Evolutionary conservation across 257 asterid genomes (phyloP).

Genomic region (Nicotiana benthamiana): DNA sequence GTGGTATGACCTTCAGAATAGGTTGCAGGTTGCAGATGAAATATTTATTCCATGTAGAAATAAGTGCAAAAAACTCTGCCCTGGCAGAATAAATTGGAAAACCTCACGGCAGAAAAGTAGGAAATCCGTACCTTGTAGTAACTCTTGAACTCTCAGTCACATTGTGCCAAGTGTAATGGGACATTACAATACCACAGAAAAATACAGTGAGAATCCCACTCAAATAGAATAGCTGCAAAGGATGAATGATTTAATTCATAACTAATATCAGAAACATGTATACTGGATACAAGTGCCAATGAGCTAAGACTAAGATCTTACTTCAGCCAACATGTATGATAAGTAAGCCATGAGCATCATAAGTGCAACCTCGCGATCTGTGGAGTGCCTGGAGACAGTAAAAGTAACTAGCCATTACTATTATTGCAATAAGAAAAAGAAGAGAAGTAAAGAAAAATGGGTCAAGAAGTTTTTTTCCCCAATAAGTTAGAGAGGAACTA

Average conservation of each 20-base stretch:
- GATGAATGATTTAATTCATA: neutral
- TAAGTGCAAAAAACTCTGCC: neutral
- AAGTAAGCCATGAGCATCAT: slow-evolving; percentile 45
- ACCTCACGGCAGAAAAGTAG: neutral
- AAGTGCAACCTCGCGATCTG: slow-evolving; percentile 47
- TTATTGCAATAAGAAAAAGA: neutral
- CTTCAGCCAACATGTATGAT: slow-evolving; percentile 37
- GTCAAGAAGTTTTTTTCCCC: neutral
- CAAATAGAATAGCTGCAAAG: slow-evolving; percentile 28
- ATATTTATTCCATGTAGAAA: neutral
- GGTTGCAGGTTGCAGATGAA: neutral
- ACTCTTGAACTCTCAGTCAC: slow-evolving; percentile 38
- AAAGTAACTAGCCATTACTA: neutral
- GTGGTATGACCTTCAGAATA: neutral
- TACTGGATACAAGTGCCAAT: neutral
- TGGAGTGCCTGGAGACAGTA: slow-evolving; percentile 27
- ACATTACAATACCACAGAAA: slow-evolving; percentile 45
- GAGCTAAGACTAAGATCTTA: neutral
- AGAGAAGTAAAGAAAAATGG: neutral
- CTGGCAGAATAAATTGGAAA: neutral
- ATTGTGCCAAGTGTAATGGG: slow-evolving; percentile 46
- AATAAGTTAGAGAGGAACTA: neutral
- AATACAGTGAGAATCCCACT: slow-evolving; percentile 45
- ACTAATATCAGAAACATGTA: neutral
- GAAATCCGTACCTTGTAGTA: slow-evolving; percentile 25